A percentile compares a stretch with the other conserved stretches of the same genome.
Conservation (phyloP, 208 protist species). For the Acanthamoeba divionensis region DNA sequence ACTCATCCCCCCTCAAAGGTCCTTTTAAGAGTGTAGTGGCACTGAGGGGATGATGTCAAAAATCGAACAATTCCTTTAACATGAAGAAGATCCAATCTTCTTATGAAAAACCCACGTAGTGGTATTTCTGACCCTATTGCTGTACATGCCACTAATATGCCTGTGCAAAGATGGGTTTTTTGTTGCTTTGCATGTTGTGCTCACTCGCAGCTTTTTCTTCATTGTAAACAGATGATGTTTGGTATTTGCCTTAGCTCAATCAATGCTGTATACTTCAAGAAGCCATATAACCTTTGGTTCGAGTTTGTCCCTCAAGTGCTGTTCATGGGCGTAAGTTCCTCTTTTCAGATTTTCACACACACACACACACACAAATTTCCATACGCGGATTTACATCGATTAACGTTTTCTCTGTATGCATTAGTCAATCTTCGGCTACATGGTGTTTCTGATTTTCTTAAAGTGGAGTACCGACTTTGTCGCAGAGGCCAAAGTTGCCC, state of each 20-base stretch:
- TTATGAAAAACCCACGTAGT: background rate
- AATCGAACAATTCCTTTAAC: too few relatives aligned
- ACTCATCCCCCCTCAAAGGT: background rate
- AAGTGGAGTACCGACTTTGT: slow-evolving; percentile 90
- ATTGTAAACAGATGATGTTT: slow-evolving; percentile 87
- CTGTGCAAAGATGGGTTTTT: too few relatives aligned
- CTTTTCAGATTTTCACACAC: slow-evolving; percentile 76
- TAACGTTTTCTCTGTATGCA: background rate
- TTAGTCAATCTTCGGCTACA: slow-evolving; percentile 92
- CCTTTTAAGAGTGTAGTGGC: too few relatives aligned
- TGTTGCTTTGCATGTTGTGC: too few relatives aligned
- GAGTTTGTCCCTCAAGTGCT: slow-evolving; percentile 95
- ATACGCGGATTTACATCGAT: too few relatives aligned
- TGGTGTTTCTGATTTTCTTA: slow-evolving; percentile 94
- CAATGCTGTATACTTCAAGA: slow-evolving; percentile 90
- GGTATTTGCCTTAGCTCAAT: slow-evolving; percentile 89
- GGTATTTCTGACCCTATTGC: too few relatives aligned
- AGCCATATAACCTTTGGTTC: slow-evolving; percentile 84
- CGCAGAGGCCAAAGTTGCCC: slow-evolving; percentile 42
- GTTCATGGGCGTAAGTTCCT: slow-evolving; percentile 82
- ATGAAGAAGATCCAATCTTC: background rate
- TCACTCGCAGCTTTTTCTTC: too few relatives aligned
- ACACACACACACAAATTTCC: background rate
- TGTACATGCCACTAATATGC: too few relatives aligned
- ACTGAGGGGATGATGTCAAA: too few relatives aligned